These are phyloP conservation scores for Russula earlei DNA, from an alignment of 768 basidiomycete species.

Conservation along the genomic window DNA sequence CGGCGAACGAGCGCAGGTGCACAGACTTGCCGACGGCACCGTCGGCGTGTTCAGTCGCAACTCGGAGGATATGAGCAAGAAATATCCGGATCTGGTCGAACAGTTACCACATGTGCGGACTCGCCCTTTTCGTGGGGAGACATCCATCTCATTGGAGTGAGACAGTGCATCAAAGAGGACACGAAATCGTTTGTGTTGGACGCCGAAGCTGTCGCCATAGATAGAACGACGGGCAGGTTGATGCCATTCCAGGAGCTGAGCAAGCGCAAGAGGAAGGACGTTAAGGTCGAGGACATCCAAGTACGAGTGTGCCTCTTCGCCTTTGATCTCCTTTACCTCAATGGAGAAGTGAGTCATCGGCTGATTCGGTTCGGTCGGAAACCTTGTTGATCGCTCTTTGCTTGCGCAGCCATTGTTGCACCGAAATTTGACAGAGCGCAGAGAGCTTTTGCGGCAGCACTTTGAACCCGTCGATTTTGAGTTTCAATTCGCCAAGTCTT, in stretches of 20 bases:
- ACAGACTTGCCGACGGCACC: constrained; percentile 70
- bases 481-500: constrained; percentile 87
- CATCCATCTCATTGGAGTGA: not conserved
- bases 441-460: constrained; percentile 66
- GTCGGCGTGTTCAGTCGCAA: constrained; percentile 94
- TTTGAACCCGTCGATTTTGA: constrained; percentile 80
- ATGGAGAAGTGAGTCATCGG: constrained; percentile 68
- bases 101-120: constrained; percentile 70
- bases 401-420: constrained; percentile 66
- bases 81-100: constrained; percentile 96
- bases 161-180: constrained; percentile 73
- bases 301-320: constrained; percentile 94
- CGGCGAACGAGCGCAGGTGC: constrained; percentile 93
- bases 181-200: constrained; percentile 92
- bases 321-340: constrained; percentile 92
- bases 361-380: not conserved
- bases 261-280: constrained; percentile 91
- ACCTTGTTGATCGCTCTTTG: not conserved
- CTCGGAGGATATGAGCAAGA: constrained; percentile 98
- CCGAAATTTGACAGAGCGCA: constrained; percentile 62
- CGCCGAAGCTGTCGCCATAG: constrained; percentile 94
- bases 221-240: constrained; percentile 70
- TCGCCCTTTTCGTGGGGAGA: not conserved
- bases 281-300: constrained; percentile 95
- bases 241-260: constrained; percentile 99